Base-by-base conservation (phyloP, 2,329 filamentous ascomycete genomes). In the Hawksworthiomyces lignivorus region DNA sequence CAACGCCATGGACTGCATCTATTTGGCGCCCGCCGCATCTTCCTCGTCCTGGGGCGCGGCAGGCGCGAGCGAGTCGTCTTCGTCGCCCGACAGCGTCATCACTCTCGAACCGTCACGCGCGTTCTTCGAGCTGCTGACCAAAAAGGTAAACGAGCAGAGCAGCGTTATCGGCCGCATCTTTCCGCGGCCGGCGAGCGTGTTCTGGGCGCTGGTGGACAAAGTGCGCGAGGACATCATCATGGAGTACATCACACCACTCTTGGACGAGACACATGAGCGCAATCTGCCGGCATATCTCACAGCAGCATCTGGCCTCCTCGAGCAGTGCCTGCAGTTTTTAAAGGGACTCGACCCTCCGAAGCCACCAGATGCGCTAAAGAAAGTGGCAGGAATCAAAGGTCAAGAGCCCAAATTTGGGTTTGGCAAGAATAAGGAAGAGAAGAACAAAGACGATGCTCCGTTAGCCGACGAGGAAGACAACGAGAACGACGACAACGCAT, bases 241-340 rank as follows among this genome's bases (percentile, higher is more conserved):
- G 55, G 89, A 94, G 47, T 97, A 95, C 59, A 69, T 90, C 28
- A 92, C 84, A 2, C 75, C 84, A 1, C 63, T 98, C 7, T 84
- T 97, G 41, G 88, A 96, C 53, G 87, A 95, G 64, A 75, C 87
- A 8, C 89, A 94, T 58, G 80, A 83, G 45, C 70, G 78, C 44
- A 84, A 81, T 53, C 74, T 84, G 28, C 76, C 82, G 36, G 76
- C 81, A 0, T 98, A 97, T 57, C 69, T 97, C 7, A 87, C 84
- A 58, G 87, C 87, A 0, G 78, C 96, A 3, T 86, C 90, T 2
- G 87, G 87, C 4, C 77, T 94, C 0, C 96, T 94, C 56, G 85
- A 87, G 50, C 90, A 96, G 63, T 82, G 80, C 20, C 68, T 89
- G 56, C 80, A 85, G 37, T 87, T 97, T 54, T 79, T 83, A 28